These are phyloP conservation scores for Nakazawaea molendinolei DNA, from an alignment of 805 yeast genomes.

Conservation along the genomic window DNA sequence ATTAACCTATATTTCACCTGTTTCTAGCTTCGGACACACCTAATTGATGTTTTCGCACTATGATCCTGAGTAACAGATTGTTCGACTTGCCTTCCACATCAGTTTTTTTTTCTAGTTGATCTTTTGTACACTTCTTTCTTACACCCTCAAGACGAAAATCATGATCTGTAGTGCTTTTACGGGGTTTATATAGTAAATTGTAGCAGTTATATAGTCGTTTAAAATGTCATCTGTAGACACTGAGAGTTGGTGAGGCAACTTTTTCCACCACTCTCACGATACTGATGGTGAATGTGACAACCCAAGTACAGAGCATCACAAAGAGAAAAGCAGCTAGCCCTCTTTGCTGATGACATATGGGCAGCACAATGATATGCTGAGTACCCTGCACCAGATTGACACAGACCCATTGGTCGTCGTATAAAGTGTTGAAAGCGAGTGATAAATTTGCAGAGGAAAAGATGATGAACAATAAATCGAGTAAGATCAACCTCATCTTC, in stretches of 20 bases:
- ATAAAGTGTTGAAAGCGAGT: constrained; percentile 76
- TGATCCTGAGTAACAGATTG: too few species aligned
- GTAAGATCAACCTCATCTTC: constrained; percentile 71
- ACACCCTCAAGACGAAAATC: too few species aligned
- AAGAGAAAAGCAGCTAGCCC: constrained; percentile 76
- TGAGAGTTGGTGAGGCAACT: constrained; percentile 29
- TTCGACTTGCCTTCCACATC: too few species aligned
- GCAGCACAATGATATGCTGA: constrained; percentile 29
- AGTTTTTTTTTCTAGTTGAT: too few species aligned
- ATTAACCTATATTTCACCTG: too few species aligned
- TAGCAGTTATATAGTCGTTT: too few species aligned
- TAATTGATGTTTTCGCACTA: too few species aligned
- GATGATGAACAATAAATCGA: constrained; percentile 82
- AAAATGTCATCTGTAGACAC: too few species aligned
- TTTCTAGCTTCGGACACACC: too few species aligned
- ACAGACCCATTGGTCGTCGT: constrained; percentile 81
- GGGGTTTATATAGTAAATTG: too few species aligned
- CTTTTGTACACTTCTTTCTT: too few species aligned
- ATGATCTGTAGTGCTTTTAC: too few species aligned
- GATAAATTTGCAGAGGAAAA: constrained; percentile 85
- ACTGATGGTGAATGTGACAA: constrained; percentile 76
- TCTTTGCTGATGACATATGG: constrained; percentile 72
- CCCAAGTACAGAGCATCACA: constrained; percentile 74
- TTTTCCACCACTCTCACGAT: constrained; percentile 75
- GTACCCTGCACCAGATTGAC: constrained; percentile 15